A percentile compares a stretch with the other conserved stretches of the same genome.
Evolutionary conservation across 257 asterid genomes (phyloP).

Genomic region (Solanum infundibuliforme): DNA sequence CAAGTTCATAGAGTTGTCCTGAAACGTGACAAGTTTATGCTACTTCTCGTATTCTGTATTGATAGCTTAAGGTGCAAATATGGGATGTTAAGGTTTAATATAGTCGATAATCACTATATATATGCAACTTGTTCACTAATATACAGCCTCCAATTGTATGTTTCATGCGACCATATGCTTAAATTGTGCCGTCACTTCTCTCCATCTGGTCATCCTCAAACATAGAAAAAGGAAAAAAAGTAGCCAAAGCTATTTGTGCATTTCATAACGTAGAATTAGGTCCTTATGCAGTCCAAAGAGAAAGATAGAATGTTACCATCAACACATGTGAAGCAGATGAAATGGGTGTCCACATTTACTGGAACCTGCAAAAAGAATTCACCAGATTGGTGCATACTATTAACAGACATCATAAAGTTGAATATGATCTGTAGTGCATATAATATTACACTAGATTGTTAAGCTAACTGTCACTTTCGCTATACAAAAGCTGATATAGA

Average conservation of each 20-base stretch:
- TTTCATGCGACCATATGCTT: background rate
- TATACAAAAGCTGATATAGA: background rate
- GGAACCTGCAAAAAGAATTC: constrained; percentile 52
- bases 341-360: constrained; percentile 63
- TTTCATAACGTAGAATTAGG: background rate
- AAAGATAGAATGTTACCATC: background rate
- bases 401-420: background rate
- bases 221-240: background rate
- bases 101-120: background rate
- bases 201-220: background rate
- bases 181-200: background rate
- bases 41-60: background rate
- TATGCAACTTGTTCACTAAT: background rate
- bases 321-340: constrained; percentile 52
- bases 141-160: background rate
- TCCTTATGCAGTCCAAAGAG: background rate
- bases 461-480: background rate
- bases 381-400: background rate
- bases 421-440: background rate
- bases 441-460: background rate
- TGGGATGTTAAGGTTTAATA: background rate
- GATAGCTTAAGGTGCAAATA: background rate
- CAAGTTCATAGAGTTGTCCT: constrained; percentile 88
- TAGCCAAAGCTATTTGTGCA: background rate
- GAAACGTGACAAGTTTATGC: background rate